phyloP scores from a whole-genome alignment of 2,329 filamentous ascomycete genomes.

The Nigrospora sphaerica region DNA sequence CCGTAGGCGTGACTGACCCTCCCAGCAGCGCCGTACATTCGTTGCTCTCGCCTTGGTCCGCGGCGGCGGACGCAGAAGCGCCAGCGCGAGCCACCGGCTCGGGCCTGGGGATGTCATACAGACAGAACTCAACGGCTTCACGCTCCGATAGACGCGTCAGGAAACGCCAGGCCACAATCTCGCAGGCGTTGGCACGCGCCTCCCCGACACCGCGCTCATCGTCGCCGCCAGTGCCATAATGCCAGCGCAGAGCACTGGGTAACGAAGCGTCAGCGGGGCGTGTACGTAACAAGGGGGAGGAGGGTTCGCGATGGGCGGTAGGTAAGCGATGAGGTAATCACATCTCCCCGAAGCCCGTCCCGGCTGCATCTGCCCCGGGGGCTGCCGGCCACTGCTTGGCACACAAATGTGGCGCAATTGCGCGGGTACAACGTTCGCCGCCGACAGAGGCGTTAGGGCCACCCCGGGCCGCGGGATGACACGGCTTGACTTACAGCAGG shows the following conservation, averaged over 20 bases:
- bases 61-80: background rate
- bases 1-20: conserved; percentile 10
- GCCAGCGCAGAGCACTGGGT: conserved; percentile 65
- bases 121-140: conserved; percentile 67
- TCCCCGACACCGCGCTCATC: conserved; percentile 60
- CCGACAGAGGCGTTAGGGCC: no score
- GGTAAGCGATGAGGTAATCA: no score
- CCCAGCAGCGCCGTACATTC: conserved; percentile 41
- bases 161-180: conserved; percentile 77
- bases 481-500: conserved; percentile 50
- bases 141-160: conserved; percentile 63
- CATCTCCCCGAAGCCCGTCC: no score
- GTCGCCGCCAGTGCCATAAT: conserved; percentile 58
- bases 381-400: no score
- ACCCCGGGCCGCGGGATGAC: background rate
- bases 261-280: background rate
- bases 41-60: conserved; percentile 34
- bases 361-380: no score
- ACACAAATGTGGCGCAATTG: no score
- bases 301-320: no score
- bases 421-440: no score
- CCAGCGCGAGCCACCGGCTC: conserved; percentile 7
- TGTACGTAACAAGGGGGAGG: no score
- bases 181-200: conserved; percentile 65
- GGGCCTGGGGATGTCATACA: conserved; percentile 60